Conservation (phyloP, 73 alveolate species). For the Tetrahymena malaccensis region DNA sequence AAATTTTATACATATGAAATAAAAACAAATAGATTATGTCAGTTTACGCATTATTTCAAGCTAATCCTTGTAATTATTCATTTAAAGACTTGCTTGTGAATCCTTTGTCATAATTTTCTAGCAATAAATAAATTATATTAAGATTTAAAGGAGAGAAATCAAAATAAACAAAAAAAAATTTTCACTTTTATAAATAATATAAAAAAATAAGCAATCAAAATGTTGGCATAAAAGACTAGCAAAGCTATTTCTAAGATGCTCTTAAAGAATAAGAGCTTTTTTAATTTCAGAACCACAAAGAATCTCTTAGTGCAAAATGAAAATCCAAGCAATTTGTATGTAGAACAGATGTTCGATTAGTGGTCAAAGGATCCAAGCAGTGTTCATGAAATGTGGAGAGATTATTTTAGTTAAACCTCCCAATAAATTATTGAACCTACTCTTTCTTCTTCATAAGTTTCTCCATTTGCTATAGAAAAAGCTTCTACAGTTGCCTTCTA, state of each 20-base stretch:
- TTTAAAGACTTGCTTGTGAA: background rate
- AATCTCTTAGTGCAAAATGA: background rate
- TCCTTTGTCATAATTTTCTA: background rate
- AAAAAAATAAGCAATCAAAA: background rate
- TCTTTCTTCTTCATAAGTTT: background rate
- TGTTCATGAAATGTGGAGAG: slow-evolving; percentile 61
- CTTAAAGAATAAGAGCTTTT: background rate
- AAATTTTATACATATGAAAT: background rate
- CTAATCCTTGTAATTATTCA: background rate
- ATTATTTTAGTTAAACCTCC: slow-evolving; percentile 34
- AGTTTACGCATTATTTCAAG: background rate
- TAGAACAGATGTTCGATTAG: slow-evolving; percentile 58
- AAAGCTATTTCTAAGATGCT: background rate
- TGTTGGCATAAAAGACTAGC: background rate
- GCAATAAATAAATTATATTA: background rate
- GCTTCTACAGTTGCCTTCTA: background rate
- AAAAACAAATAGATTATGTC: background rate
- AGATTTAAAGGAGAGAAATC: background rate
- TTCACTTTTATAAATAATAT: background rate
- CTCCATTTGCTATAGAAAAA: background rate
- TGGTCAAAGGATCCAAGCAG: slow-evolving; percentile 61
- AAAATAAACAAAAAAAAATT: background rate
- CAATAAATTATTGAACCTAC: background rate
- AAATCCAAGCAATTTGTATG: slow-evolving; percentile 11
- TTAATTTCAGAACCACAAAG: background rate